phyloP scores from a whole-genome alignment of 306 rosid genomes.

The Trifolium repens region DNA sequence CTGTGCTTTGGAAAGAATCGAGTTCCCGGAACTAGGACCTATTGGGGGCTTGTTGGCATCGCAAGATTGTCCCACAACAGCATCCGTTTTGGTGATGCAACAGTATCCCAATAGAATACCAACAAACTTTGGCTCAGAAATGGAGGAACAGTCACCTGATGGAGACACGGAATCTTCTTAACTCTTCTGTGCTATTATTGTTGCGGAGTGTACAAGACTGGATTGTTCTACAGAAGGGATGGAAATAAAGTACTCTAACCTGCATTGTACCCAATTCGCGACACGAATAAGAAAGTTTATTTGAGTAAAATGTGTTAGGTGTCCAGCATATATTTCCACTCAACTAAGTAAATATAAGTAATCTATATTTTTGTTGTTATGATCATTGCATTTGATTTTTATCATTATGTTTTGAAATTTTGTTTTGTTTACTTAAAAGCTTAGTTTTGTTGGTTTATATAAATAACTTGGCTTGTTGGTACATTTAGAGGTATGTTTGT shows the following conservation, averaged over 20 bases:
- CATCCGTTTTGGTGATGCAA: constrained; percentile 66
- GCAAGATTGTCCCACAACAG: constrained; percentile 53
- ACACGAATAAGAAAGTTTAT: not conserved
- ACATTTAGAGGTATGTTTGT: not conserved
- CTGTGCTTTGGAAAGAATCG: constrained; percentile 36
- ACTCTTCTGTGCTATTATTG: not conserved
- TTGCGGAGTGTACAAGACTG: not conserved
- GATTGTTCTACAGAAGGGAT: not conserved
- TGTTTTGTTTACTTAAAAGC: not conserved
- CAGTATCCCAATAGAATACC: constrained; percentile 38
- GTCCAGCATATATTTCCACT: not conserved
- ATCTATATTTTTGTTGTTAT: not conserved
- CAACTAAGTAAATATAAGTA: not conserved
- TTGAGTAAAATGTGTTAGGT: not conserved
- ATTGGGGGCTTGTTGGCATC: constrained; percentile 61
- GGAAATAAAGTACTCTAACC: not conserved
- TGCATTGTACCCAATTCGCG: not conserved
- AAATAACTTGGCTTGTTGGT: not conserved
- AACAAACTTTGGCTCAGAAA: constrained; percentile 18
- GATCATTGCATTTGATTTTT: not conserved
- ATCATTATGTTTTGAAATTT: not conserved
- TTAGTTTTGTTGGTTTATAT: not conserved
- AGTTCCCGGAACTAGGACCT: constrained; percentile 51
- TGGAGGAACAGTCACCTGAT: constrained; percentile 17
- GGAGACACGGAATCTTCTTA: constrained; percentile 24